These are phyloP conservation scores for Wickerhamomyces chambardii DNA, from an alignment of 805 yeast genomes.

Conservation along the genomic window DNA sequence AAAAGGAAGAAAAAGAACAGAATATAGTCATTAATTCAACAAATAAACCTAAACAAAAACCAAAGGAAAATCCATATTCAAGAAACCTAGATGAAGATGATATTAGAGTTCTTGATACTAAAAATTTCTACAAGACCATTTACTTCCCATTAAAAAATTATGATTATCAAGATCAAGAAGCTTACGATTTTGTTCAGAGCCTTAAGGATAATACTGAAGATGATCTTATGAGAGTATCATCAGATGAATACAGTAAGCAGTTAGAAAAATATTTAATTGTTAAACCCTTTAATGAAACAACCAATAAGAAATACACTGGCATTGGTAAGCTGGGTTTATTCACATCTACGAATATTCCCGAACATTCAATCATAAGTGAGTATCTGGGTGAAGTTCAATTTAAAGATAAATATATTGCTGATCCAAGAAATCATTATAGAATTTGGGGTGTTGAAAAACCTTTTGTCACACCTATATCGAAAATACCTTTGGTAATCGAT, in stretches of 20 bases:
- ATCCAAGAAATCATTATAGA: conserved; percentile 70
- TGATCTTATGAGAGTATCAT: conserved; percentile 10
- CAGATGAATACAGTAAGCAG: conserved; percentile 15
- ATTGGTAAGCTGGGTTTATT: conserved; percentile 62
- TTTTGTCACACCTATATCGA: conserved; percentile 45
- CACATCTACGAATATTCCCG: conserved; percentile 26
- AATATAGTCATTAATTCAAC: conserved; percentile 2
- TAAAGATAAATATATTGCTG: conserved; percentile 51
- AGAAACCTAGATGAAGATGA: conserved; percentile 25
- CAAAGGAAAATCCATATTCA: conserved; percentile 8
- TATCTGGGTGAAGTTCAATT: conserved; percentile 66
- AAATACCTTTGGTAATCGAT: conserved; percentile 64
- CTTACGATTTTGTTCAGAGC: conserved; percentile 35
- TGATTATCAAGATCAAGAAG: conserved; percentile 35
- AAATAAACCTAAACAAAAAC: conserved; percentile 12
- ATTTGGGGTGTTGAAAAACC: conserved; percentile 63
- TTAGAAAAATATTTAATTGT: conserved; percentile 32
- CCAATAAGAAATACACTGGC: conserved; percentile 48
- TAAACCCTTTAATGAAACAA: conserved; percentile 48
- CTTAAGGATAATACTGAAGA: conserved; percentile 6
- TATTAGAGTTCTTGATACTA: conserved; percentile 24
- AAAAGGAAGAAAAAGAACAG: conserved; percentile 5
- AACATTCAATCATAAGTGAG: conserved; percentile 47
- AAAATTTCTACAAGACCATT: conserved; percentile 24
- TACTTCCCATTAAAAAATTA: conserved; percentile 22